Percentiles rank a stretch among this genome's conserved stretches.
phyloP scores from a whole-genome alignment of 129 eudicot genomes.

The Flaveria brownii region DNA sequence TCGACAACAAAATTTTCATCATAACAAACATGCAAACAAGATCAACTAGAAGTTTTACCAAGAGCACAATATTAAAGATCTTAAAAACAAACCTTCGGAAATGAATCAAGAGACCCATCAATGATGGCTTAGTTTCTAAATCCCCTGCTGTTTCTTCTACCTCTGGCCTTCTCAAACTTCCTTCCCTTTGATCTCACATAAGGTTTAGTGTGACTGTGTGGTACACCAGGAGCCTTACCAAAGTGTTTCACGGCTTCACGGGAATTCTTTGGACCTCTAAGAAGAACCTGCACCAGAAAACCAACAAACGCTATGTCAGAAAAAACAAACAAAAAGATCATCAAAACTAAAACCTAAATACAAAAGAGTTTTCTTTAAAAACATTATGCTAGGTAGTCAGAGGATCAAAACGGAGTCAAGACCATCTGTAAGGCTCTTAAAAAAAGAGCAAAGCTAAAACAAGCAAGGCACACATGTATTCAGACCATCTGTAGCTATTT shows the following conservation, averaged over 20 bases:
- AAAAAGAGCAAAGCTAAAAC: too few species aligned
- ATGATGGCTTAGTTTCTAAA: constrained; percentile 30
- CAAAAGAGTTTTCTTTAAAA: neutral
- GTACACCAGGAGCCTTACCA: constrained; percentile 67
- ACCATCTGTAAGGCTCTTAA: too few species aligned
- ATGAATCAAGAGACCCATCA: neutral
- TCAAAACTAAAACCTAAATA: neutral
- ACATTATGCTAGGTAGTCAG: too few species aligned
- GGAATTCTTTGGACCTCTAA: constrained; percentile 57
- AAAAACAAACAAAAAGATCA: neutral
- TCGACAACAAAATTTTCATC: constrained; percentile 27
- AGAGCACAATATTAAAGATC: constrained; percentile 12
- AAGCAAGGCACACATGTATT: too few species aligned
- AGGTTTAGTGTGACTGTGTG: constrained; percentile 62
- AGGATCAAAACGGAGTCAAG: too few species aligned
- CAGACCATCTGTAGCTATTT: too few species aligned
- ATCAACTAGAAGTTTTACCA: constrained; percentile 7
- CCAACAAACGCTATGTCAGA: neutral
- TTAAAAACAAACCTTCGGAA: neutral
- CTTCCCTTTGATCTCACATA: constrained; percentile 58
- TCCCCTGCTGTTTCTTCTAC: constrained; percentile 62
- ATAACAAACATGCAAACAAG: constrained; percentile 21
- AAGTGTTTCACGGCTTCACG: constrained; percentile 60
- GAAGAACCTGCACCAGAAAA: constrained; percentile 45
- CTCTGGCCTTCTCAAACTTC: constrained; percentile 63